Evolutionary conservation across 441 rosid genomes (phyloP).

Genomic region (Syzygium syzygioides): DNA sequence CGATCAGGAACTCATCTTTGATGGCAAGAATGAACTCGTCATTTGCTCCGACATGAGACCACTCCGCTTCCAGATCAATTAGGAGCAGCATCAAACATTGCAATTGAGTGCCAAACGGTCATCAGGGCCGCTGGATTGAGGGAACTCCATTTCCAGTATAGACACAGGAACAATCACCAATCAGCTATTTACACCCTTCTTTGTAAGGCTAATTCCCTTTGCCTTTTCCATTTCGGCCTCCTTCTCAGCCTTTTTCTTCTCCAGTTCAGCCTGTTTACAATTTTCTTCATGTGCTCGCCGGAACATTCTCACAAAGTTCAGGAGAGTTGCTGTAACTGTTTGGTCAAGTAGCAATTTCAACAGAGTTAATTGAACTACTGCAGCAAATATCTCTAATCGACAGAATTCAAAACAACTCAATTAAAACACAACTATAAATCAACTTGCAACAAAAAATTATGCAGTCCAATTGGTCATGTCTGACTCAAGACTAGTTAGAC

Average conservation of each 20-base stretch:
- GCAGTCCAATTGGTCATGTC: background rate
- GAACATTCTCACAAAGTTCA: conserved; percentile 81
- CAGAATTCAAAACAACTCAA: background rate
- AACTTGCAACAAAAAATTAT: background rate
- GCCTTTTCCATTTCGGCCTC: conserved; percentile 88
- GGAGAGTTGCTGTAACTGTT: conserved; percentile 84
- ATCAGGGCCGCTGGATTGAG: conserved; percentile 11
- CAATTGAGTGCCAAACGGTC: conserved; percentile 6
- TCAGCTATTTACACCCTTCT: conserved; percentile 48
- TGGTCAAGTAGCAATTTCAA: conserved; percentile 8
- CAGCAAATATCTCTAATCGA: background rate
- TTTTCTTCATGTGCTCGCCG: conserved; percentile 96
- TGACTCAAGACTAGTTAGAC: background rate
- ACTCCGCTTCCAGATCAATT: background rate
- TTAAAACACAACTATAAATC: background rate
- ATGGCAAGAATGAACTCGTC: background rate
- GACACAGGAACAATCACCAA: conserved; percentile 10
- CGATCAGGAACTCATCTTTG: background rate
- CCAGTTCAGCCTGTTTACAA: conserved; percentile 79
- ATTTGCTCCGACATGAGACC: conserved; percentile 6
- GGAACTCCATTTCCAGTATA: conserved; percentile 12
- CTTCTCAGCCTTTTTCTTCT: conserved; percentile 83
- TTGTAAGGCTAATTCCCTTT: conserved; percentile 56
- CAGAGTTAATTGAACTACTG: conserved; percentile 2
- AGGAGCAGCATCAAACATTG: conserved; percentile 9